Conservation (phyloP, 2,329 filamentous ascomycete genomes). For the Penicillium sp. region DNA sequence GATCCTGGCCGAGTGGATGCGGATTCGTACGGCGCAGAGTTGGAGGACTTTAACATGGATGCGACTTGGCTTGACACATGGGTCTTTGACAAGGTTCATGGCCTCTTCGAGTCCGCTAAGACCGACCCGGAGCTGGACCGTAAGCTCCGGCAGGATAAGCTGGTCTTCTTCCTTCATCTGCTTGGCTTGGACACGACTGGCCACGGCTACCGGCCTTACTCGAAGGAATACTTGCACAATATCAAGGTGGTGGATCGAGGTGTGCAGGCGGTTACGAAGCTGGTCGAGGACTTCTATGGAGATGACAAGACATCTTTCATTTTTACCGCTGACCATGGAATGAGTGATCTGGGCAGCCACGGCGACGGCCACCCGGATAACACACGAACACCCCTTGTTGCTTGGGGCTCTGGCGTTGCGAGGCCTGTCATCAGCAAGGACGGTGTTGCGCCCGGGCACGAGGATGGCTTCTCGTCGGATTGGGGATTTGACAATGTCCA, state of each 20-base stretch:
- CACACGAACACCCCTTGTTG: constrained; percentile 88
- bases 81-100: constrained; percentile 94
- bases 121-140: constrained; percentile 75
- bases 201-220: constrained; percentile 86
- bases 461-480: constrained; percentile 82
- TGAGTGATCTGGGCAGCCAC: constrained; percentile 99
- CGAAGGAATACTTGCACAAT: constrained; percentile 91
- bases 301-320: constrained; percentile 88
- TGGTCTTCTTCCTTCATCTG: constrained; percentile 94
- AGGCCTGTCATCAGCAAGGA: constrained; percentile 65
- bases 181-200: constrained; percentile 90
- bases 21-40: constrained; percentile 80
- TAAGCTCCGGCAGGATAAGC: constrained; percentile 76
- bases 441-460: constrained; percentile 74
- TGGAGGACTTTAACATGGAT: constrained; percentile 87
- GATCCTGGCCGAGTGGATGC: constrained; percentile 84
- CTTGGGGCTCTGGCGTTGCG: constrained; percentile 90
- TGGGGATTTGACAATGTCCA: constrained; percentile 82
- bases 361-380: constrained; percentile 98
- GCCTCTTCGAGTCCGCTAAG: constrained; percentile 78
- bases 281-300: constrained; percentile 84
- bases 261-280: constrained; percentile 77
- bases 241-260: constrained; percentile 93
- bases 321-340: constrained; percentile 97
- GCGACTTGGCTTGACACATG: constrained; percentile 83